A percentile compares a stretch with the other conserved stretches of the same genome.
Conservation (phyloP, 345 rosid genomes). For the Euphorbia pulcherrima region DNA sequence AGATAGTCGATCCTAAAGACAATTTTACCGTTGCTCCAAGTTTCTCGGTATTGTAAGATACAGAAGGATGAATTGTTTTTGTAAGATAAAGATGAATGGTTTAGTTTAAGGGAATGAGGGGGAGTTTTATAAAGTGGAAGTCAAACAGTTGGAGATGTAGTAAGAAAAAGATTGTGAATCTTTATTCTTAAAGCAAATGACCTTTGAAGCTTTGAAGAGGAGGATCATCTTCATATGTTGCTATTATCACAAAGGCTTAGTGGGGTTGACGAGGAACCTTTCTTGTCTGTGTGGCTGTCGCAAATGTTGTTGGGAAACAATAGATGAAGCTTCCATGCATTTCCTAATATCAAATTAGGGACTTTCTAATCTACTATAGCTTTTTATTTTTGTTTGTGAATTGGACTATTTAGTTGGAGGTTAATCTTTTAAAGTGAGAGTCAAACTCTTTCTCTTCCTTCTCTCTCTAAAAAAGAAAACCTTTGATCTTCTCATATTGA, state of each 20-base stretch:
- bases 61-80: not conserved
- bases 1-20: no score
- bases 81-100: not conserved
- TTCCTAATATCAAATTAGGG: not conserved
- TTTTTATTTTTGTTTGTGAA: no score
- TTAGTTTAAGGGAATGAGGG: slow-evolving; percentile 15
- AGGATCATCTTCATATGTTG: not conserved
- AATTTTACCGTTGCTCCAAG: no score
- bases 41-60: no score
- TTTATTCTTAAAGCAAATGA: not conserved
- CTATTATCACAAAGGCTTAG: not conserved
- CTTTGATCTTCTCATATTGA: no score
- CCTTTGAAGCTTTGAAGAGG: slow-evolving; percentile 1
- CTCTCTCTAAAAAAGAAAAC: no score
- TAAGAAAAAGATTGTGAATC: slow-evolving; percentile 13
- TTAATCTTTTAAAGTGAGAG: no score
- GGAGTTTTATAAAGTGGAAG: not conserved
- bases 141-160: not conserved
- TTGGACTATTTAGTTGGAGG: no score
- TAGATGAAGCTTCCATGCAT: slow-evolving; percentile 2
- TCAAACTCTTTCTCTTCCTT: no score
- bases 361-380: not conserved
- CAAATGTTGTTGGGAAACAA: slow-evolving; percentile 6
- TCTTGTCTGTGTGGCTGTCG: not conserved
- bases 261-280: slow-evolving; percentile 2